Conservation (phyloP, 176 grass and related monocot species). For the Rhynchospora pubera region DNA sequence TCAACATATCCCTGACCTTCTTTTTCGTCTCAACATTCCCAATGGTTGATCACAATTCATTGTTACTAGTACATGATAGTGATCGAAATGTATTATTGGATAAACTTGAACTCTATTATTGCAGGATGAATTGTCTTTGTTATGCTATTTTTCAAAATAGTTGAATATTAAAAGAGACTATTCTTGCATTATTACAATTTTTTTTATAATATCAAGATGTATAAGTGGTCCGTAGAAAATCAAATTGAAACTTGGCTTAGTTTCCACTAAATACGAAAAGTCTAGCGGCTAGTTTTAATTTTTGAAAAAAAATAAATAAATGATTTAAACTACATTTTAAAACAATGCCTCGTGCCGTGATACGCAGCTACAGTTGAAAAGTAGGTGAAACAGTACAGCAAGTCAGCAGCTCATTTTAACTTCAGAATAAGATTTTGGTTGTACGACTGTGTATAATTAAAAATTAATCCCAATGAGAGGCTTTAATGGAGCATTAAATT, state of each 20-base stretch:
- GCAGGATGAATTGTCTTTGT: no score
- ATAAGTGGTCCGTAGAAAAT: neutral
- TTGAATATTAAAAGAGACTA: no score
- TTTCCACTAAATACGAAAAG: slow-evolving; percentile 8
- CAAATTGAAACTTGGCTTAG: neutral
- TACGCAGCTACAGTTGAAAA: neutral
- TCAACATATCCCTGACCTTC: no score
- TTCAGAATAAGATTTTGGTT: neutral
- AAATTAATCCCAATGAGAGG: slow-evolving; percentile 6
- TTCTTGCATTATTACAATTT: no score
- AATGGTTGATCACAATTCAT: no score
- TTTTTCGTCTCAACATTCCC: no score
- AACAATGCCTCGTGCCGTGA: neutral
- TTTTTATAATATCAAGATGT: no score
- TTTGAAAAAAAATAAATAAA: neutral
- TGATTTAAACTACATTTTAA: neutral
- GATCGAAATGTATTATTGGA: no score
- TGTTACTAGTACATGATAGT: no score
- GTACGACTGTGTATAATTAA: neutral
- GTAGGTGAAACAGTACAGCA: neutral
- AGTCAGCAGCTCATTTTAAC: neutral
- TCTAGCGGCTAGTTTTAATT: neutral
- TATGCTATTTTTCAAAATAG: no score
- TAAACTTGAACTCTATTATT: no score
- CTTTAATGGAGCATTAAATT: slow-evolving; percentile 9